Base-by-base conservation (phyloP, 306 rosid genomes). In the Astragalus glycyphyllos region DNA sequence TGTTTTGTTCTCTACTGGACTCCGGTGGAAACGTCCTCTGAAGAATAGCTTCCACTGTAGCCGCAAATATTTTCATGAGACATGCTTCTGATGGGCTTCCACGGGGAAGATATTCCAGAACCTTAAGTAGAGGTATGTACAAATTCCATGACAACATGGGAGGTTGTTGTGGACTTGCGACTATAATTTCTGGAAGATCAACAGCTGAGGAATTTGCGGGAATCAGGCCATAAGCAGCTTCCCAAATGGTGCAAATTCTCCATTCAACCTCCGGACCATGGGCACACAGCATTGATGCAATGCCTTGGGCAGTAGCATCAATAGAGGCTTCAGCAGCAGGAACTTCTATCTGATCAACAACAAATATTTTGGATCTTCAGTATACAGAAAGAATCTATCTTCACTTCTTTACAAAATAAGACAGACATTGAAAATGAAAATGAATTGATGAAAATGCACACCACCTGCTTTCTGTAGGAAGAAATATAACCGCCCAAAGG, bases 221-320 rank as follows among this genome's bases (percentile, higher is more conserved):
- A 79, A 93, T 93, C 73, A 93, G 82, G 69, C 98, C 98, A 84
- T 93, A 93, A 41, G 97, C 98, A 77, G 98, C 98, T 83, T 93
- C 97, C 98, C 98, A 93, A 48, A 93, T 93, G 58, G 98, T 93
- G 86, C 98, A 93, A 57, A 90, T 93, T 84, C 98, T 85, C 98
- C 98, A 93, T 84, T 93, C 98, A 83, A 93, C 98, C 83, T 93
- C 98, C 10, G 98, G 97, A 56, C 98, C 98, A 83, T 93, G 98
- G 56, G 98, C 97, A 77, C 97, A 90, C 64, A 93, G 96, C 98
- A 93, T 87, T 62, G 98, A 90, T 10, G 97, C 97, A 77, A 93
- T 90, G 57, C 98, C 98, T 82, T 93, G 98, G 54, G 98, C 98
- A 66, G 98, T 93, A 73, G 98, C 98, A 62, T 93, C 98, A 58